Conservation (phyloP, 345 rosid genomes). For the Gossypium ekmanianum region DNA sequence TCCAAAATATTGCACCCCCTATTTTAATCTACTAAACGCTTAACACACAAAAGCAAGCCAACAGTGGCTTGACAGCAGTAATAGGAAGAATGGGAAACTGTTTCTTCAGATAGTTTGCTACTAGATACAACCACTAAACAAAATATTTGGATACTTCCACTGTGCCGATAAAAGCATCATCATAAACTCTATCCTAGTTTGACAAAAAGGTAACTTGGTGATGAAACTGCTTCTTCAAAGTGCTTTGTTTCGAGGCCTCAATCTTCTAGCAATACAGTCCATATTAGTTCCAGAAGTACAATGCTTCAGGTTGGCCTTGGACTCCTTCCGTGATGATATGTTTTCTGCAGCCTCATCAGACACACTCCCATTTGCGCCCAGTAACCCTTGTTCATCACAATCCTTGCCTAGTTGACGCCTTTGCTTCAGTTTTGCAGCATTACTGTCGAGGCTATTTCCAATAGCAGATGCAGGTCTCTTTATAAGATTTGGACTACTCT, state of each 20-base stretch:
- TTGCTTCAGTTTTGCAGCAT: slow-evolving; percentile 19
- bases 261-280: slow-evolving; percentile 29
- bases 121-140: slow-evolving; percentile 15
- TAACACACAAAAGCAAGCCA: not conserved
- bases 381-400: not conserved
- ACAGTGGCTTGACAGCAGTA: not conserved
- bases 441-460: slow-evolving; percentile 19
- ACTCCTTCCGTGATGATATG: not conserved
- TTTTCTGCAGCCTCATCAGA: not conserved
- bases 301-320: slow-evolving; percentile 4
- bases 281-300: not conserved
- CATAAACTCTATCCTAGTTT: not conserved
- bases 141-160: not conserved
- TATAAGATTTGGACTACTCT: not conserved
- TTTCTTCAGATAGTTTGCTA: slow-evolving; percentile 6
- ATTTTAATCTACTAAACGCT: not conserved
- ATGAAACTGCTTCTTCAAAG: slow-evolving; percentile 12
- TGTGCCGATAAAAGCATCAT: slow-evolving; percentile 11
- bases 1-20: not conserved
- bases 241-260: slow-evolving; percentile 19
- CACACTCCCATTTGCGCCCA: not conserved
- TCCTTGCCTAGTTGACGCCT: slow-evolving; percentile 7
- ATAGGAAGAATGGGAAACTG: not conserved
- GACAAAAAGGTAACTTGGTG: not conserved
- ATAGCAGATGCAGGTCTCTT: slow-evolving; percentile 10